phyloP scores from a whole-genome alignment of 116 monocot species.

The Dioscorea cayenensis region DNA sequence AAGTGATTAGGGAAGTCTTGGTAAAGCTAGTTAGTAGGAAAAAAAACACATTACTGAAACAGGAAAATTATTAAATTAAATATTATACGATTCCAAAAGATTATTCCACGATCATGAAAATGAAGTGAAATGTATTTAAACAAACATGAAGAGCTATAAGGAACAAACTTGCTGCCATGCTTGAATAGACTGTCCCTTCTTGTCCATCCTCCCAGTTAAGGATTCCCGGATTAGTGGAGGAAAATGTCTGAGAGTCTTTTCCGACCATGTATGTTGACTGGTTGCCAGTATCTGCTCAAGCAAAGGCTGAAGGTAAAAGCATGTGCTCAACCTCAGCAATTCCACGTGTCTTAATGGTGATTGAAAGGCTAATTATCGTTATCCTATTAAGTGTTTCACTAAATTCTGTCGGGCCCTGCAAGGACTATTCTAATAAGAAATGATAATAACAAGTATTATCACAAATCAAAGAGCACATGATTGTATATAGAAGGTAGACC shows the following conservation, averaged over 20 bases:
- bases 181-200: constrained; percentile 86
- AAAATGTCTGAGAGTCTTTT: constrained; percentile 90
- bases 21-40: too few species aligned
- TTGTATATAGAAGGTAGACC: constrained; percentile 19
- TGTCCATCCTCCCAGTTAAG: constrained; percentile 64
- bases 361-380: constrained; percentile 89
- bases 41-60: too few species aligned
- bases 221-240: constrained; percentile 77
- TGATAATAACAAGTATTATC: not conserved
- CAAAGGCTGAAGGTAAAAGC: constrained; percentile 71
- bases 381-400: constrained; percentile 94
- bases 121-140: not conserved
- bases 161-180: constrained; percentile 87
- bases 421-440: not conserved
- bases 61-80: too few species aligned
- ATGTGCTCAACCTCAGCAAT: constrained; percentile 92
- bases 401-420: constrained; percentile 92
- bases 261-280: constrained; percentile 98
- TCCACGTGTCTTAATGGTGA: constrained; percentile 96
- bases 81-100: too few species aligned
- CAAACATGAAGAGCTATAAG: not conserved
- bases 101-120: too few species aligned
- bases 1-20: too few species aligned
- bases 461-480: not conserved
- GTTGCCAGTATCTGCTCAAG: constrained; percentile 90